A percentile compares a stretch with the other conserved stretches of the same genome.
Conservation (phyloP, 2,329 filamentous ascomycete species). For the Fusarium pseudocircinatum region DNA sequence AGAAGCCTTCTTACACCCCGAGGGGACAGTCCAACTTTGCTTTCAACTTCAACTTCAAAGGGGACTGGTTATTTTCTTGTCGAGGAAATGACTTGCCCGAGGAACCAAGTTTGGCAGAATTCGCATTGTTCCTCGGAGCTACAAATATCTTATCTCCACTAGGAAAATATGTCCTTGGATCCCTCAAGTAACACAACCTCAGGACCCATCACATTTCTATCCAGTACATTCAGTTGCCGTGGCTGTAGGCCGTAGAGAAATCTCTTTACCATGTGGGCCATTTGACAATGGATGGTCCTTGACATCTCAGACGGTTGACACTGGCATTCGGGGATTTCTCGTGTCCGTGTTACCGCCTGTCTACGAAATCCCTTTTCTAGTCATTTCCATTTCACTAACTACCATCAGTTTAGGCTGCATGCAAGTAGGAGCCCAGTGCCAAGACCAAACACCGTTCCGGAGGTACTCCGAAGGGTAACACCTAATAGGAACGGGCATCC, state of each 20-base stretch:
- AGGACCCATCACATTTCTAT: background rate
- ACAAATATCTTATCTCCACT: background rate
- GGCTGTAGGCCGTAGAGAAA: background rate
- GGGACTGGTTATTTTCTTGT: background rate
- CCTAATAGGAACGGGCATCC: background rate
- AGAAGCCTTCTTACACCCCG: too few relatives aligned
- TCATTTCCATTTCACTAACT: background rate
- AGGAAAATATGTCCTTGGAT: background rate
- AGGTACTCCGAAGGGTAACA: conserved; percentile 9
- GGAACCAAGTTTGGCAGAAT: background rate
- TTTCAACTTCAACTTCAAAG: background rate
- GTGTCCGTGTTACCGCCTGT: background rate
- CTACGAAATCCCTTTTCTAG: background rate
- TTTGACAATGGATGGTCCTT: background rate
- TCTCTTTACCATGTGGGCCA: conserved; percentile 2
- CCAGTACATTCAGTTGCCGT: background rate
- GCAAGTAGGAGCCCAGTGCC: background rate
- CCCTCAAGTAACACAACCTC: background rate
- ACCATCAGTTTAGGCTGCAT: background rate
- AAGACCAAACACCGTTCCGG: background rate
- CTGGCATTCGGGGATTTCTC: background rate
- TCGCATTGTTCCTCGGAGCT: background rate
- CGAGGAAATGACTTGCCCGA: background rate
- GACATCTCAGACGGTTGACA: background rate
- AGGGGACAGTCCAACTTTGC: background rate